phyloP scores from a whole-genome alignment of 108 stramenopile species.

The Fistulifera solaris region DNA sequence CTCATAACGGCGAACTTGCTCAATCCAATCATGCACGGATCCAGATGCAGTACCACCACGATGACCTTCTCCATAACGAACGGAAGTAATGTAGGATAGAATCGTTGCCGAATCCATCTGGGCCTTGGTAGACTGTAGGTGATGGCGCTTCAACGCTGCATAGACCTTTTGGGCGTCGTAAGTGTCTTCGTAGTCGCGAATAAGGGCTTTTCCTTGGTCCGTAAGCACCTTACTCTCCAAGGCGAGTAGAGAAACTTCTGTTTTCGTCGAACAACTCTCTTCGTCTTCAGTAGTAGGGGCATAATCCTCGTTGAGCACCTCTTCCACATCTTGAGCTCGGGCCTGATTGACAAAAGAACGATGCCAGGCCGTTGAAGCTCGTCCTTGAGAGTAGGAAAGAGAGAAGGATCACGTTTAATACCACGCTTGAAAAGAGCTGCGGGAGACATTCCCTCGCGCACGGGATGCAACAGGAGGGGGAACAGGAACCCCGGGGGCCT shows the following conservation, averaged over 20 bases:
- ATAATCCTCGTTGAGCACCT: slow-evolving; percentile 8
- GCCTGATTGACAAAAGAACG: slow-evolving; percentile 2
- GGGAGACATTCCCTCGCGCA: background rate
- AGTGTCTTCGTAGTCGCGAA: background rate
- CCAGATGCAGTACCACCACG: no score
- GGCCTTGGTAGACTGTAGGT: background rate
- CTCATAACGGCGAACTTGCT: no score
- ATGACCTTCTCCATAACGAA: no score
- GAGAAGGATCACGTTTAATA: slow-evolving; percentile 12
- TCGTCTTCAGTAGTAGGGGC: slow-evolving; percentile 1
- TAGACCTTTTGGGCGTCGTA: slow-evolving; percentile 11
- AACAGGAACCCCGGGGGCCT: no score
- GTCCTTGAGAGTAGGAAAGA: slow-evolving; percentile 10
- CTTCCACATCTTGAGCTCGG: slow-evolving; percentile 3
- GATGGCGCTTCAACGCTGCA: background rate
- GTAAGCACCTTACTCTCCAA: background rate
- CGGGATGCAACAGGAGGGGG: no score
- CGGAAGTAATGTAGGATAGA: background rate
- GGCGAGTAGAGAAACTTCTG: background rate
- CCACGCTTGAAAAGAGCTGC: slow-evolving; percentile 8
- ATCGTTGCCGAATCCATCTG: background rate
- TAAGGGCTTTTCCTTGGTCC: slow-evolving; percentile 1
- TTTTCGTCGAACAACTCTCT: background rate
- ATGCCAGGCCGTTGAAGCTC: slow-evolving; percentile 5
- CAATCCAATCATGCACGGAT: no score